Conservation (phyloP, 2,329 filamentous ascomycete genomes). For the Pseudogymnoascus sp. region DNA sequence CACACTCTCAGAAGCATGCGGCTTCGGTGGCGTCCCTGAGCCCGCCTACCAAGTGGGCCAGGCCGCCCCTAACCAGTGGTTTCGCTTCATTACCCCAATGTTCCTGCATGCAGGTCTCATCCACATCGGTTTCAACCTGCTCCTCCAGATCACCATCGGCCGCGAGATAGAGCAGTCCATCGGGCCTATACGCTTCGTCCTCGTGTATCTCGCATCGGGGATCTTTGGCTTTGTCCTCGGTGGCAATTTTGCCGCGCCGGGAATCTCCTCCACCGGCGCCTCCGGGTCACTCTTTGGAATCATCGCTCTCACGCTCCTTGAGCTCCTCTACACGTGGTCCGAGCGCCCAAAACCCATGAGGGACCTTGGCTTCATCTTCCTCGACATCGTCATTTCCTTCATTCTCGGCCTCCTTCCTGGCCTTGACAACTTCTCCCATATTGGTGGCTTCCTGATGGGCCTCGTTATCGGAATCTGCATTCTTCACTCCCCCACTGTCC, state of each 20-base stretch:
- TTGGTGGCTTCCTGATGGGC: constrained; percentile 91
- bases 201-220: constrained; percentile 84
- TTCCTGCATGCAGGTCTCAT: constrained; percentile 91
- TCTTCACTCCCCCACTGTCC: constrained; percentile 74
- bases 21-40: constrained; percentile 51
- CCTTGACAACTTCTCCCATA: constrained; percentile 94
- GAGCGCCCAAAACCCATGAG: constrained; percentile 67
- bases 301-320: constrained; percentile 77
- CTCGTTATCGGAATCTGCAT: constrained; percentile 78
- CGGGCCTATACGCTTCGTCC: constrained; percentile 73
- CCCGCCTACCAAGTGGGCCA: constrained; percentile 29
- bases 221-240: constrained; percentile 96
- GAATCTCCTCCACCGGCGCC: constrained; percentile 75
- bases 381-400: constrained; percentile 84
- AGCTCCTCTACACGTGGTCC: constrained; percentile 87
- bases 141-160: constrained; percentile 81
- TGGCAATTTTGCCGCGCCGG: constrained; percentile 80
- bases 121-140: constrained; percentile 91
- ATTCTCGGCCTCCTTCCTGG: constrained; percentile 85
- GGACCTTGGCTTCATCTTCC: constrained; percentile 76
- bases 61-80: constrained; percentile 81
- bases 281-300: constrained; percentile 89
- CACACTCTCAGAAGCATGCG: constrained; percentile 70
- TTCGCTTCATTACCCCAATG: constrained; percentile 87
- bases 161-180: constrained; percentile 89